Percentiles rank a stretch among this genome's conserved stretches.
phyloP scores from a whole-genome alignment of 306 rosid genomes.

The Vigna unguiculata region DNA sequence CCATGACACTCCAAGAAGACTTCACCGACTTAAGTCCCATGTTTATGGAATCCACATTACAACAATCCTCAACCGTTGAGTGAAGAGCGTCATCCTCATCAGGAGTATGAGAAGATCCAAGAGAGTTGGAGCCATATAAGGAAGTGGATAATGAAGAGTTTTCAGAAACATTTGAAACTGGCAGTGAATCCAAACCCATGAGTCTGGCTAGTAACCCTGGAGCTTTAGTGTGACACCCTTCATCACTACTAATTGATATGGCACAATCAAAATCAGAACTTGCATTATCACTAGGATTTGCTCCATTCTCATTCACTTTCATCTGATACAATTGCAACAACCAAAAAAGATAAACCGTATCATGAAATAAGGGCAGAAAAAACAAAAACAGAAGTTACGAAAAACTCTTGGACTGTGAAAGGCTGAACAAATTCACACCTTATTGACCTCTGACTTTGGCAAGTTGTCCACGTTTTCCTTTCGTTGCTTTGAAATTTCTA shows the following conservation, averaged over 20 bases:
- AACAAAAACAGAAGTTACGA: not conserved
- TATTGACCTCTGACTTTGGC: constrained; percentile 48
- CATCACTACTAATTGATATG: constrained; percentile 58
- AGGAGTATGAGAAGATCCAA: constrained; percentile 51
- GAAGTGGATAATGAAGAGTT: constrained; percentile 49
- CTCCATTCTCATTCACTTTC: constrained; percentile 50
- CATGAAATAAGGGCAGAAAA: not conserved
- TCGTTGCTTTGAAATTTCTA: constrained; percentile 58
- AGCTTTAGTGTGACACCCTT: constrained; percentile 60
- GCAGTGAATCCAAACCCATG: constrained; percentile 86
- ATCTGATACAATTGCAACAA: constrained; percentile 51
- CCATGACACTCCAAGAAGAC: constrained; percentile 53
- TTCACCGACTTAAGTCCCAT: constrained; percentile 56
- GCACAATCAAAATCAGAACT: constrained; percentile 55
- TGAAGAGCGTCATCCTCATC: constrained; percentile 46
- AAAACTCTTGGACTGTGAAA: not conserved
- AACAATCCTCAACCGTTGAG: constrained; percentile 46
- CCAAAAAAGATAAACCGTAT: not conserved
- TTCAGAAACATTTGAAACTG: constrained; percentile 53
- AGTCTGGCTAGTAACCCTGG: constrained; percentile 79
- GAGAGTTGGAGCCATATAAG: constrained; percentile 51
- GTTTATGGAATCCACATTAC: constrained; percentile 46
- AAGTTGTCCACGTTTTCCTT: constrained; percentile 57
- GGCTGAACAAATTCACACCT: constrained; percentile 48
- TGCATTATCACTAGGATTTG: constrained; percentile 54